Percentiles rank a stretch among this genome's conserved stretches.
phyloP scores from a whole-genome alignment of 129 eudicot species.

The Flaveria bidentis region DNA sequence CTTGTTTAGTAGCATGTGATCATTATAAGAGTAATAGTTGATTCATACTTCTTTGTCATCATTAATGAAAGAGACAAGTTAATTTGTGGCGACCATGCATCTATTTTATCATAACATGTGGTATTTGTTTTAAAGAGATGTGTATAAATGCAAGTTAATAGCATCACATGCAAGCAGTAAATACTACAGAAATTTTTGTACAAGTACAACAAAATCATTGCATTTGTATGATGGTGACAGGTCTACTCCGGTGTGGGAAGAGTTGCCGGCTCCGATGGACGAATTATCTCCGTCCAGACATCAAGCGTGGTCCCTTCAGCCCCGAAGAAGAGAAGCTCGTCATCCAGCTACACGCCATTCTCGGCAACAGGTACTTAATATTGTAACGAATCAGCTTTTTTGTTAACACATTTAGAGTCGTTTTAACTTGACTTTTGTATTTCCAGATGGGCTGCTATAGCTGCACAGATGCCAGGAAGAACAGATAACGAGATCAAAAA shows the following conservation, averaged over 20 bases:
- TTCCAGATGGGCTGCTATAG: constrained; percentile 97
- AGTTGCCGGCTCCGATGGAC: constrained; percentile 96
- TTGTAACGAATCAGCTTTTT: background rate
- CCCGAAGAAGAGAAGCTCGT: constrained; percentile 91
- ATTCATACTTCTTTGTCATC: constrained; percentile 30
- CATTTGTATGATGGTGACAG: constrained; percentile 35
- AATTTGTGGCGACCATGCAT: constrained; percentile 34
- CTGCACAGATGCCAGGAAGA: constrained; percentile 89
- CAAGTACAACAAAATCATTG: background rate
- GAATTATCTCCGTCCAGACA: constrained; percentile 90
- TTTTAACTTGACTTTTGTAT: constrained; percentile 13
- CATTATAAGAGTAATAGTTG: constrained; percentile 14
- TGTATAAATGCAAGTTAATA: constrained; percentile 38
- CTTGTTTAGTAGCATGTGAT: constrained; percentile 7
- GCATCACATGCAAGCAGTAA: constrained; percentile 32
- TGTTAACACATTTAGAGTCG: background rate
- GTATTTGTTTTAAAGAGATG: constrained; percentile 7
- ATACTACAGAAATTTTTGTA: background rate
- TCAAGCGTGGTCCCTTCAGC: constrained; percentile 87
- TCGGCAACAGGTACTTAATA: constrained; percentile 74
- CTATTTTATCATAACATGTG: constrained; percentile 13
- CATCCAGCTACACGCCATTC: constrained; percentile 88
- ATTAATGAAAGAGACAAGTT: constrained; percentile 29
- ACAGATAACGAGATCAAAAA: constrained; percentile 98
- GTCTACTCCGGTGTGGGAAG: constrained; percentile 95